These are phyloP conservation scores for Arthrobotrys megalospora DNA, from an alignment of 2,329 filamentous ascomycete genomes.

Conservation along the genomic window DNA sequence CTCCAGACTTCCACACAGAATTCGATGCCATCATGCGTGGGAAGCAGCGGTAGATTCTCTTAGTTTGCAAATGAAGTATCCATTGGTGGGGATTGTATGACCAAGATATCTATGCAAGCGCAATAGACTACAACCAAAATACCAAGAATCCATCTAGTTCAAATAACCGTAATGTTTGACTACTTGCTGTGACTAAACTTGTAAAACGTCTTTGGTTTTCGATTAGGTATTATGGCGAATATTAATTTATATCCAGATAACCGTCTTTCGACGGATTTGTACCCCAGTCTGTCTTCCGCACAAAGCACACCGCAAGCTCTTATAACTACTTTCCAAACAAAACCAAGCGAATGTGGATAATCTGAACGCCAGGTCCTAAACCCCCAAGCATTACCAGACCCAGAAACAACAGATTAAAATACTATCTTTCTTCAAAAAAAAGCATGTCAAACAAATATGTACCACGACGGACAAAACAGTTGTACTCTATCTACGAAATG, in stretches of 20 bases:
- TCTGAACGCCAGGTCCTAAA: conserved; percentile 48
- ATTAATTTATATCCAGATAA: conserved; percentile 26
- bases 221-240: conserved; percentile 57
- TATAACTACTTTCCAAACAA: conserved; percentile 5
- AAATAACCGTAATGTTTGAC: background rate
- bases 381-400: conserved; percentile 45
- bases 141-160: background rate
- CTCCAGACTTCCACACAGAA: conserved; percentile 86
- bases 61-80: background rate
- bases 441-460: conserved; percentile 5
- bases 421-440: background rate
- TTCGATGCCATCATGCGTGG: conserved; percentile 87
- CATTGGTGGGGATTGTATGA: background rate
- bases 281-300: conserved; percentile 49
- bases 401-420: conserved; percentile 22
- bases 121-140: conserved; percentile 2
- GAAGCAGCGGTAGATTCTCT: conserved; percentile 73
- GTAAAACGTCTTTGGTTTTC: conserved; percentile 8
- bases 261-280: conserved; percentile 19
- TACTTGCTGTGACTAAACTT: background rate
- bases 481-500: conserved; percentile 75
- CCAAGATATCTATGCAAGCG: background rate
- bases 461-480: background rate
- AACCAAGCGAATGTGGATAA: conserved; percentile 38
- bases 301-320: conserved; percentile 16